Conservation (phyloP, 495 filamentous ascomycete species). For the Letharia columbiana region DNA sequence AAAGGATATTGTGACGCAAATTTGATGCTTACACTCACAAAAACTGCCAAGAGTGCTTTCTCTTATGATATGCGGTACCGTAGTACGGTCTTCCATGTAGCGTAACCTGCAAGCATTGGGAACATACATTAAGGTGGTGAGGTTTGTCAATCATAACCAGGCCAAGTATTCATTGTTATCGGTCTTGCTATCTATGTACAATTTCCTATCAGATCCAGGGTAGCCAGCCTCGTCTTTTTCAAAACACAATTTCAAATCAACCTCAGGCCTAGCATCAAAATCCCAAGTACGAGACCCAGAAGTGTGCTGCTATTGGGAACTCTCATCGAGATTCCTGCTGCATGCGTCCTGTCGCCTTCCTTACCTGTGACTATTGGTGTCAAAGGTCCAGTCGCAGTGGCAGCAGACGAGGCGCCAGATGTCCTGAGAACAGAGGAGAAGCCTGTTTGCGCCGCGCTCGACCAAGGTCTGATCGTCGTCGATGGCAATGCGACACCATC, state of each 20-base stretch:
- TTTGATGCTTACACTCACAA: neutral
- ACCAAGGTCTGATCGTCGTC: constrained; percentile 28
- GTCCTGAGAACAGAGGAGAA: constrained; percentile 2
- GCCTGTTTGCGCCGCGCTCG: neutral
- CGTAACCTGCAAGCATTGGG: neutral
- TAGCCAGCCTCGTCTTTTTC: neutral
- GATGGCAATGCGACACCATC: constrained; percentile 32
- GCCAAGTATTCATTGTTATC: neutral
- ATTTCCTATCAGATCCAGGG: neutral
- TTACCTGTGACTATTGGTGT: neutral
- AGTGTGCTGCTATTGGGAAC: neutral
- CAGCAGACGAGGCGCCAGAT: neutral
- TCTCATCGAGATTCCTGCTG: neutral
- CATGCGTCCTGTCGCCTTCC: neutral
- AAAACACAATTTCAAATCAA: neutral
- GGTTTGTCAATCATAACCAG: no score
- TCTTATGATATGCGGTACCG: no score
- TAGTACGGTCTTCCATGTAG: neutral
- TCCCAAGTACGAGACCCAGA: neutral
- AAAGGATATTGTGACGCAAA: neutral
- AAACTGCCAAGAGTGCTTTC: neutral
- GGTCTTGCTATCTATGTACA: neutral
- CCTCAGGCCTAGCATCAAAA: neutral
- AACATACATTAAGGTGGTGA: no score
- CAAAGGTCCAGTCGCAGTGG: neutral